Conservation (phyloP, 176 grass and related monocot genomes). For the Aegilops umbellulata region DNA sequence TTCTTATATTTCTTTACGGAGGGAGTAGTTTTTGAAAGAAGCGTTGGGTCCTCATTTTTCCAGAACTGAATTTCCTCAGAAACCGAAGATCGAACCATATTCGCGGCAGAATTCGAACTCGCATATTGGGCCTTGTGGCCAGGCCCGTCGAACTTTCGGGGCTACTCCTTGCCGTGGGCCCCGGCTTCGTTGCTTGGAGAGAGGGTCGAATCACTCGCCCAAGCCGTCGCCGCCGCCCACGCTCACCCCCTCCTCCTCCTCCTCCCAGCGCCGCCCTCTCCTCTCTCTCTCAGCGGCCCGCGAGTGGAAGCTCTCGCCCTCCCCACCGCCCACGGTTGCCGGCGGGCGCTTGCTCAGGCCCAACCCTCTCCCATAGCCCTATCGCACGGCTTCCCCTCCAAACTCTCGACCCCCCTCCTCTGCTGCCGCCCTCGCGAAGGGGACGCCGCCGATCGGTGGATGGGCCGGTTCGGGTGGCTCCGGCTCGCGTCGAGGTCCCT, state of each 20-base stretch:
- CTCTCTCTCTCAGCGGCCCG: not conserved
- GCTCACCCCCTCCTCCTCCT: not conserved
- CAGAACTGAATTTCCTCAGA: too few species aligned
- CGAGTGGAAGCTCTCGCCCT: not conserved
- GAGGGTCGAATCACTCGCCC: not conserved
- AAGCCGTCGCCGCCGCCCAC: not conserved
- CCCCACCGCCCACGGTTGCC: not conserved
- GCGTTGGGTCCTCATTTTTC: too few species aligned
- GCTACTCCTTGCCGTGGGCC: not conserved
- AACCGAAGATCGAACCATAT: too few species aligned
- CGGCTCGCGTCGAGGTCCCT: constrained; percentile 41
- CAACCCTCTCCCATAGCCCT: not conserved
- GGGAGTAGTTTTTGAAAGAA: too few species aligned
- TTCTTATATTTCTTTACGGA: too few species aligned
- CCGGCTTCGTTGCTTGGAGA: not conserved
- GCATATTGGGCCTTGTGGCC: not conserved
- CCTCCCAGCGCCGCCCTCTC: not conserved
- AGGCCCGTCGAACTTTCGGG: not conserved
- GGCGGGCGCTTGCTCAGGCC: not conserved
- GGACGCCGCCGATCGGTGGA: not conserved
- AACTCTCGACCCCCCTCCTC: not conserved
- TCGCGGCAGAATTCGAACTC: not conserved
- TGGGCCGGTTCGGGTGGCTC: constrained; percentile 43
- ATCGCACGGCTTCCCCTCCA: not conserved
- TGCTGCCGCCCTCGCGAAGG: not conserved